Percentiles rank a stretch among this genome's conserved stretches.
These are phyloP conservation scores for Trichomonascaceae sp. DNA, from an alignment of 1,139 yeast genomes.

Conservation along the genomic window DNA sequence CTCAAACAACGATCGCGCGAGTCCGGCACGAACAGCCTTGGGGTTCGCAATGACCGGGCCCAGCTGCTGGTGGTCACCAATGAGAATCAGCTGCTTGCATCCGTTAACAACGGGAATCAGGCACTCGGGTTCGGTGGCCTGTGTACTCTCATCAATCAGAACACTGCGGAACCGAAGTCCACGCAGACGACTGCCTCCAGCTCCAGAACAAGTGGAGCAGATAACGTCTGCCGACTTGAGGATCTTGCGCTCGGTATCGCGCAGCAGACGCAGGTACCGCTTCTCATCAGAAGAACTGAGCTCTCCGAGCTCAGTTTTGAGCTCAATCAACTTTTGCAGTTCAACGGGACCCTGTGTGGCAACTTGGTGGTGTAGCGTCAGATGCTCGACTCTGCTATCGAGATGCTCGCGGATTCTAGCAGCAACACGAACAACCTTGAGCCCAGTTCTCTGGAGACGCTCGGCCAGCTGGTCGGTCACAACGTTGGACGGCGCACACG, in stretches of 20 bases:
- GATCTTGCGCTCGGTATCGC: slow-evolving; percentile 37
- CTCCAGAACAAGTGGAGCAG: slow-evolving; percentile 88
- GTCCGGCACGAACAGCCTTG: slow-evolving; percentile 75
- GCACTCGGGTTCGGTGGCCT: slow-evolving; percentile 87
- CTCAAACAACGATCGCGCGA: slow-evolving; percentile 76
- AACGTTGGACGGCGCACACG: slow-evolving; percentile 92
- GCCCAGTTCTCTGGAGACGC: slow-evolving; percentile 51
- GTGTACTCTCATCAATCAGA: slow-evolving; percentile 84
- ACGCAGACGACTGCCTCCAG: slow-evolving; percentile 58
- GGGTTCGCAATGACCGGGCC: slow-evolving; percentile 82
- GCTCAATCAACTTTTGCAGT: slow-evolving; percentile 43
- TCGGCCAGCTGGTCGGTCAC: slow-evolving; percentile 87
- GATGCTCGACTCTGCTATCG: slow-evolving; percentile 14
- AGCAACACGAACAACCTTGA: slow-evolving; percentile 62
- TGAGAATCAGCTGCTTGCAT: slow-evolving; percentile 76
- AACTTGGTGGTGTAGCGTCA: slow-evolving; percentile 16
- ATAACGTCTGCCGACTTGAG: slow-evolving; percentile 62
- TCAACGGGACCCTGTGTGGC: slow-evolving; percentile 32
- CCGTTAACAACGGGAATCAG: slow-evolving; percentile 82
- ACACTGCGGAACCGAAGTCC: slow-evolving; percentile 55
- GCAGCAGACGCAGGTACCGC: slow-evolving; percentile 30
- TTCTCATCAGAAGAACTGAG: slow-evolving; percentile 42
- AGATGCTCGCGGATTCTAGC: slow-evolving; percentile 57
- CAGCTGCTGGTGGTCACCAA: slow-evolving; percentile 91
- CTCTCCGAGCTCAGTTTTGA: slow-evolving; percentile 61